A percentile compares a stretch with the other conserved stretches of the same genome.
These are phyloP conservation scores for Coemansia sp. DNA, from an alignment of 192 early-diverging fungal genomes.

Conservation along the genomic window DNA sequence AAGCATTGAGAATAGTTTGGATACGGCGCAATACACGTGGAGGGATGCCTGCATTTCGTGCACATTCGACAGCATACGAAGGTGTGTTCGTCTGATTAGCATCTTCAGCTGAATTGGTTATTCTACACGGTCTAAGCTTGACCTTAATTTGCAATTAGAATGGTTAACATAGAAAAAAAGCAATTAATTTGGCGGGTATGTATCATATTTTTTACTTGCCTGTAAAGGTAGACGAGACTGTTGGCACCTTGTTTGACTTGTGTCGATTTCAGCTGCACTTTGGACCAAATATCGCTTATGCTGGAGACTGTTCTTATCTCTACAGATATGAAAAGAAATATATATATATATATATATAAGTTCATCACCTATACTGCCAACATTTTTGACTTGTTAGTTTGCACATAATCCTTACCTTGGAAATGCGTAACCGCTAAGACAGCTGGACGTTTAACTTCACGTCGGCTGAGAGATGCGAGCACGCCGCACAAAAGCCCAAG, in stretches of 20 bases:
- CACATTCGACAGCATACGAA: conserved; percentile 29
- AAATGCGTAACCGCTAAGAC: conserved; percentile 87
- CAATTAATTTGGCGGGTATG: background rate
- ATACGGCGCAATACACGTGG: conserved; percentile 14
- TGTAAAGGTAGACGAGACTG: conserved; percentile 30
- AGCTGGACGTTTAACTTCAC: conserved; percentile 59
- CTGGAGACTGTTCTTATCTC: conserved; percentile 19
- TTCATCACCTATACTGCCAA: background rate
- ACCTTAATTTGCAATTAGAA: background rate
- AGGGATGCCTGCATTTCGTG: conserved; percentile 31
- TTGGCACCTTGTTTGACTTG: conserved; percentile 15
- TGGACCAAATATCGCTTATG: conserved; percentile 18
- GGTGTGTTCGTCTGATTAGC: background rate
- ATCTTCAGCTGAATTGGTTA: background rate
- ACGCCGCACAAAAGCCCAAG: conserved; percentile 77
- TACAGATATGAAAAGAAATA: background rate
- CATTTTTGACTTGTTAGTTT: background rate
- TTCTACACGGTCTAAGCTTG: background rate
- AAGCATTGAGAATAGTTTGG: conserved; percentile 9
- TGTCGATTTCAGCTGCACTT: conserved; percentile 16
- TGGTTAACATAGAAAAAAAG: background rate
- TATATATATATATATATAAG: too few species aligned
- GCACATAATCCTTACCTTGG: conserved; percentile 60
- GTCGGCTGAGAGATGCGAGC: conserved; percentile 61
- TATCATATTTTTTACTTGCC: conserved; percentile 16